Base-by-base conservation (phyloP, 2,329 filamentous ascomycete genomes). In the Sclerotinia subarctica region DNA sequence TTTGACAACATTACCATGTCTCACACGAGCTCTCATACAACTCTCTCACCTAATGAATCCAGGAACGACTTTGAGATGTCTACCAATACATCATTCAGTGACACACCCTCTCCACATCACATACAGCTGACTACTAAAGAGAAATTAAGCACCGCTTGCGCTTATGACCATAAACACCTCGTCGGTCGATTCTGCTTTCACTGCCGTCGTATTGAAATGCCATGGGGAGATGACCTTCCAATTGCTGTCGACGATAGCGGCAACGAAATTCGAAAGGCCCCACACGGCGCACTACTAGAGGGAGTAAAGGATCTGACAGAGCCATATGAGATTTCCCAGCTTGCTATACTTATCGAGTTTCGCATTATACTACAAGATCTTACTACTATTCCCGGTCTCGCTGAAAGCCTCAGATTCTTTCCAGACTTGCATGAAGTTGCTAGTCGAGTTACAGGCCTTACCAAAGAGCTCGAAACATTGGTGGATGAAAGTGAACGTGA, bases 141-240 rank as follows among this genome's bases (percentile, higher is more conserved):
- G 46, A 24, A 26, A 0, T 29, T 8, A 5, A 26, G 0, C 5
- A 46, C 8, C 1, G 24, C 10, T 11, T 62, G 58, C 13, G 3
- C 29, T 51, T 56, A 35, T 24, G 1, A 21, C 0, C 4, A 21
- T 21, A 49, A 57, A 10, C 63, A 66, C 38, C 24, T 13, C 2
- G 21, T 47, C 15, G 63, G 52, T 24, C n/a, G 15, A n/a, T 66
- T 66, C 7, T 66, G 63, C n/a, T 66, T 66, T 10, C 5, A 47
- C 15, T 66, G 63, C 44, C 51, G 63, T 19, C 42, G 4, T 4
- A 66, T 66, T 6, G 19, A 44, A 17, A 58, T 47, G 42, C 63
- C 63, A 35, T 66, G 63, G 63, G 29, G 63, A 35, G 26, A 66
- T n/a, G 3, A 13, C 5, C 51, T n/a, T 29, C 63, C 63, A 35